Evolutionary conservation across 2,329 filamentous ascomycete genomes (phyloP).

Genomic region (Fusarium sp.): DNA sequence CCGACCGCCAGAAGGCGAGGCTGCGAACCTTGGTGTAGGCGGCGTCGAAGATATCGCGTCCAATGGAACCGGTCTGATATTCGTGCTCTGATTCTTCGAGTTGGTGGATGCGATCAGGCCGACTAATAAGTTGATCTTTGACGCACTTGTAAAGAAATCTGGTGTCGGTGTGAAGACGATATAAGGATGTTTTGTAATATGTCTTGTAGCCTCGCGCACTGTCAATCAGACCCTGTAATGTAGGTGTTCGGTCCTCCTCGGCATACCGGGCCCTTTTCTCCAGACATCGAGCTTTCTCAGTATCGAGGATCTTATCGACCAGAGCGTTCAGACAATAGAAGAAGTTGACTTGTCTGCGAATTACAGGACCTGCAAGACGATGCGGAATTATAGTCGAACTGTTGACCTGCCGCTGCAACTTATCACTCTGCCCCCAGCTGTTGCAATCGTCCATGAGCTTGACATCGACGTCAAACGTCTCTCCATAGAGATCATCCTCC

Average conservation of each 20-base stretch:
- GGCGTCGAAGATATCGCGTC: background rate
- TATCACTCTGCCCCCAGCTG: background rate
- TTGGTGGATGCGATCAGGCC: background rate
- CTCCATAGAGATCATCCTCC: background rate
- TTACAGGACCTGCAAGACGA: background rate
- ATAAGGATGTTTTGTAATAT: background rate
- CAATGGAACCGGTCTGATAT: background rate
- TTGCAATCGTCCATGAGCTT: background rate
- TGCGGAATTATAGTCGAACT: background rate
- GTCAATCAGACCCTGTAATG: background rate
- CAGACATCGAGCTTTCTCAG: background rate
- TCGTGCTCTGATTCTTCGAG: background rate
- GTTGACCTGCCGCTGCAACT: too few relatives aligned
- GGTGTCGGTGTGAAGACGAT: background rate
- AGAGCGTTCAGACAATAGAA: background rate
- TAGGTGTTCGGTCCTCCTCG: background rate
- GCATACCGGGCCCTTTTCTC: background rate
- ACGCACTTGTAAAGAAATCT: background rate
- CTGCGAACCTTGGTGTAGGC: background rate
- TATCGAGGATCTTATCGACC: background rate
- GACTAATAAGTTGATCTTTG: background rate
- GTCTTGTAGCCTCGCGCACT: too few relatives aligned
- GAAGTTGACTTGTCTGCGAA: background rate
- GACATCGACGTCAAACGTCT: background rate
- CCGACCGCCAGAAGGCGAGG: background rate